Percentiles rank a stretch among this genome's conserved stretches.
Conservation (phyloP, 192 early-diverging fungal genomes). For the Powellomyces hirtus region DNA sequence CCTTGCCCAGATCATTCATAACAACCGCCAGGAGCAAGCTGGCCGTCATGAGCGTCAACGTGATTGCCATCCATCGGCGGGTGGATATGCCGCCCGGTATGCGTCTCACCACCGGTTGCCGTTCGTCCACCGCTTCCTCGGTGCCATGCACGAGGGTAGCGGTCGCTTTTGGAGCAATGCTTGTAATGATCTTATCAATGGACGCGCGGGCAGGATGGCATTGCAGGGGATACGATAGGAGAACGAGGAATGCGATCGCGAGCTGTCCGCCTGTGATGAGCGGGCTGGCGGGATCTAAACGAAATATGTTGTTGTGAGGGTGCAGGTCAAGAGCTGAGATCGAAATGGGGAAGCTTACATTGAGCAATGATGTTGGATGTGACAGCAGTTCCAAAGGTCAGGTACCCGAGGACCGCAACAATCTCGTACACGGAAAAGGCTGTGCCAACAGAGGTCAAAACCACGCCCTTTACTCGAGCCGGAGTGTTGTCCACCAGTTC, state of each 20-base stretch:
- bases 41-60: conserved; percentile 61
- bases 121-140: neutral
- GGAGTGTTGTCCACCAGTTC: conserved; percentile 85
- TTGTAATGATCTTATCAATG: conserved; percentile 76
- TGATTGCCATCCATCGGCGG: conserved; percentile 43
- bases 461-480: conserved; percentile 63
- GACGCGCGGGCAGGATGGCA: conserved; percentile 86
- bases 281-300: conserved; percentile 58
- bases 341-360: too few relatives aligned
- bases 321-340: too few relatives aligned
- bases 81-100: conserved; percentile 2
- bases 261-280: conserved; percentile 83
- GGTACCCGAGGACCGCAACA: conserved; percentile 88
- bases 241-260: conserved; percentile 82
- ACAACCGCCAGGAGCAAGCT: conserved; percentile 75
- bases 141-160: neutral
- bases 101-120: neutral
- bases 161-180: neutral
- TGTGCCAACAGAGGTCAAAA: conserved; percentile 71
- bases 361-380: conserved; percentile 77
- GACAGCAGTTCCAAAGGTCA: conserved; percentile 79
- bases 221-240: conserved; percentile 93
- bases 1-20: conserved; percentile 76
- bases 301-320: too few relatives aligned
- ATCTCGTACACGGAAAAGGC: conserved; percentile 77